Evolutionary conservation across 495 filamentous ascomycete genomes (phyloP).

Genomic region (Penicillium cinerascens): DNA sequence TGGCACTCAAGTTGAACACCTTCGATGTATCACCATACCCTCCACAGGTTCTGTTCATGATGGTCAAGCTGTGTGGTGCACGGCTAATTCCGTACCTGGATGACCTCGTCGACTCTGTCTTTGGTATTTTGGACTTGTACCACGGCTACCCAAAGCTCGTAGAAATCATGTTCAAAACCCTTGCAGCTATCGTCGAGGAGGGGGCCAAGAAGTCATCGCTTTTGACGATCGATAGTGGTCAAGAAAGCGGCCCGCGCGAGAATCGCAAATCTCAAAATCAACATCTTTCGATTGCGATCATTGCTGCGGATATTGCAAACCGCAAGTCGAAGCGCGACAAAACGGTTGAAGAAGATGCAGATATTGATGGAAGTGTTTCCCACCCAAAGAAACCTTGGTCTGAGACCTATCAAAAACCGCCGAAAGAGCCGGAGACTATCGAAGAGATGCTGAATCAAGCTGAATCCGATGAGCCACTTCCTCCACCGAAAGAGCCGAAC

Average conservation of each 20-base stretch:
- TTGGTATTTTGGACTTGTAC: conserved; percentile 84
- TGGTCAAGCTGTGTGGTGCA: conserved; percentile 83
- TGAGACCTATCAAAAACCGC: conserved; percentile 27
- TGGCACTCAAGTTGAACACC: conserved; percentile 82
- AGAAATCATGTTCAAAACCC: conserved; percentile 76
- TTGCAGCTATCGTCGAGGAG: conserved; percentile 78
- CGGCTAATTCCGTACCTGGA: conserved; percentile 83
- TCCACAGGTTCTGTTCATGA: conserved; percentile 89
- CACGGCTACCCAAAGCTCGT: conserved; percentile 90
- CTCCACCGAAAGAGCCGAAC: conserved; percentile 48
- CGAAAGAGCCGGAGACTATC: conserved; percentile 27
- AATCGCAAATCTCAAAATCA: conserved; percentile 40
- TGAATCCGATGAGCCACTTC: conserved; percentile 37
- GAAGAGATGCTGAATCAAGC: conserved; percentile 31
- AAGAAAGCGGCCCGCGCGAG: conserved; percentile 24
- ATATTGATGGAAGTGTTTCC: conserved; percentile 28
- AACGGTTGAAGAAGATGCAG: conserved; percentile 26
- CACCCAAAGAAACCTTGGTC: conserved; percentile 41
- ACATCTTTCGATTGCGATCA: conserved; percentile 31
- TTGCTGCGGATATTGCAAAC: conserved; percentile 34
- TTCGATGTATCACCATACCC: conserved; percentile 90
- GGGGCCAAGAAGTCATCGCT: conserved; percentile 63
- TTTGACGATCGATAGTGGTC: conserved; percentile 40
- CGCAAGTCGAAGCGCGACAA: conserved; percentile 38
- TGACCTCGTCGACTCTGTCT: conserved; percentile 84